Conservation (phyloP, 2,329 filamentous ascomycete species). For the Madurella mycetomatis region DNA sequence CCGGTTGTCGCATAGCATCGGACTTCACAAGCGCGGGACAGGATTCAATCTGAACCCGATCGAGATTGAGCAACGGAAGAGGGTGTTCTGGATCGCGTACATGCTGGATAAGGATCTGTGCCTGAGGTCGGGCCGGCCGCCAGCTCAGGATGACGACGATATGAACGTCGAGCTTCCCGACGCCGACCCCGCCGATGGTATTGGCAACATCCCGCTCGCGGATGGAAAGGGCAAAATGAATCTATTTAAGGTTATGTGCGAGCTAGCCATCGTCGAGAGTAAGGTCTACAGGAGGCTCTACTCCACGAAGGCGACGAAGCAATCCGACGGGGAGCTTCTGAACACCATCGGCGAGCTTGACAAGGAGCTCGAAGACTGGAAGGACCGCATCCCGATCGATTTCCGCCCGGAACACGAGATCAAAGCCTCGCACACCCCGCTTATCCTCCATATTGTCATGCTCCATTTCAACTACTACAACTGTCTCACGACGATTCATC, state of each 20-base stretch:
- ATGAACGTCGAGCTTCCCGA: constrained; percentile 97
- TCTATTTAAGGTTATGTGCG: constrained; percentile 87
- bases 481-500: constrained; percentile 93
- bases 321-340: constrained; percentile 86
- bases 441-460: constrained; percentile 92
- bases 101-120: constrained; percentile 62
- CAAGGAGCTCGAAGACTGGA: constrained; percentile 87
- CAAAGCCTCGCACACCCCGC: constrained; percentile 81
- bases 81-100: constrained; percentile 64
- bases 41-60: constrained; percentile 91
- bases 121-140: constrained; percentile 55
- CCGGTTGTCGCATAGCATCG: constrained; percentile 86
- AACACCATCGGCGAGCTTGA: constrained; percentile 96
- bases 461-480: constrained; percentile 98
- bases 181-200: constrained; percentile 83
- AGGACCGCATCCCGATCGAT: constrained; percentile 89
- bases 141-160: constrained; percentile 60
- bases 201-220: constrained; percentile 86
- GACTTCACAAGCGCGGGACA: constrained; percentile 86
- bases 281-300: constrained; percentile 92
- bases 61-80: constrained; percentile 81
- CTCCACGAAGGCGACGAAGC: constrained; percentile 84
- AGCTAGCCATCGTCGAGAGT: constrained; percentile 86
- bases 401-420: constrained; percentile 98
- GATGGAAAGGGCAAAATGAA: constrained; percentile 93